Evolutionary conservation across 768 basidiomycete genomes (phyloP), one percentile per base, ranked within the genome.

Genomic region (Boletellus emodensis): DNA sequence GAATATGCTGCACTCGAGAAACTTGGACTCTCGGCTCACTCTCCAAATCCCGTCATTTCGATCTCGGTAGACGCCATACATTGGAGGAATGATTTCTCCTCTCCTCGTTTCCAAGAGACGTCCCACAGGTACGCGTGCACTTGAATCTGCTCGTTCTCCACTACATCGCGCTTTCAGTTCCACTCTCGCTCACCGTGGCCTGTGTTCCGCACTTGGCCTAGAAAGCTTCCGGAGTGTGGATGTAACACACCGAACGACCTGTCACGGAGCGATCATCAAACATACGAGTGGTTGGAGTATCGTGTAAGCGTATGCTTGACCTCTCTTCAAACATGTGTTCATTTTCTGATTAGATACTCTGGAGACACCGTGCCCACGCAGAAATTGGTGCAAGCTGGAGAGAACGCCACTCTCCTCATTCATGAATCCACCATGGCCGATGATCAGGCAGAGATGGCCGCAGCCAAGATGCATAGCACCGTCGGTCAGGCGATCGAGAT

Each of bases 371-470:
- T 79, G 62, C 94, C 95, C 0, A 80, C 84, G 9, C 72, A 84
- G 11, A 74, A 73, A 24, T 73, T 98, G 4, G 80, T 85, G 20
- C 63, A 73, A 39, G 83, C 81, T 0, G 94, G 89, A 0, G 60
- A 73, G 52, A 67, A 71, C 47, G 85, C 87, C 0, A 92, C 92
- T 0, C 71, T 98, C 2, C 74, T 98, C 37, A 93, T 98, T 30
- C 95, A 98, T 60, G 95, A 98, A 65, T 90, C 94, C 0, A 93
- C 93, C 3, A 85, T 97, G 79, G 88, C 83, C 2, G 88, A 97
- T 59, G 88, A 87, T 48, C 81, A 94, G 60, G 78, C 72, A 17
- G 84, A 84, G 12, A 66, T 90, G 69, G 94, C 94, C 0, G 61
- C 59, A 1, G 67, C 69, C 35, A 97, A 95, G 71, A 84, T 84